A percentile compares a stretch with the other conserved stretches of the same genome.
phyloP scores from a whole-genome alignment of 331 rosid species.

The Ulmus americana region DNA sequence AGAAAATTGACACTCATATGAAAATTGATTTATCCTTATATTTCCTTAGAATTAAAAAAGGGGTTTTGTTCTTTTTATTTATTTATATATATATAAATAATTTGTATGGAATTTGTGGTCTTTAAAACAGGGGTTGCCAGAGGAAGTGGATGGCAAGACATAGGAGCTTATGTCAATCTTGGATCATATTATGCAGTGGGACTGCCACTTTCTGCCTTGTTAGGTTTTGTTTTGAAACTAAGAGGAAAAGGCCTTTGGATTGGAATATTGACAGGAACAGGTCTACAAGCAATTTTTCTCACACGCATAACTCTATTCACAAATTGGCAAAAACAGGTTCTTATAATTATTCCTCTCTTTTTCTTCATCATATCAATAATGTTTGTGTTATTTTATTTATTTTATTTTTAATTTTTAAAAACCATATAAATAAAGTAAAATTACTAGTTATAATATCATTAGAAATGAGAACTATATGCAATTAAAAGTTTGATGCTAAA shows the following conservation, averaged over 20 bases:
- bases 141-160: constrained; percentile 43
- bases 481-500: background rate
- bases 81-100: too few species aligned
- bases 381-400: background rate
- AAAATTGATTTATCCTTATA: too few species aligned
- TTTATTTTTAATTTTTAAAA: too few species aligned
- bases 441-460: background rate
- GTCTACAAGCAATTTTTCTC: constrained; percentile 24
- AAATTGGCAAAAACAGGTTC: constrained; percentile 32
- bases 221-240: constrained; percentile 25
- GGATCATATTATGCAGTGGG: constrained; percentile 43
- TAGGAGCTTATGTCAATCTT: constrained; percentile 41
- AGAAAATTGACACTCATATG: too few species aligned
- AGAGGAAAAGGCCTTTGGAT: constrained; percentile 41
- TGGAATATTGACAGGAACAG: constrained; percentile 28
- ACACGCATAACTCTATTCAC: constrained; percentile 18
- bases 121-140: constrained; percentile 30
- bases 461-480: background rate
- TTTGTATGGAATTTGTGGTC: too few species aligned
- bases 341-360: background rate
- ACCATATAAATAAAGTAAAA: background rate
- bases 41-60: too few species aligned
- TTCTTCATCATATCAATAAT: background rate
- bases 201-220: constrained; percentile 20
- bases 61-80: too few species aligned